Percentiles rank a stretch among this genome's conserved stretches.
These are phyloP conservation scores for Populus davidiana DNA, from an alignment of 345 rosid species.

Conservation along the genomic window DNA sequence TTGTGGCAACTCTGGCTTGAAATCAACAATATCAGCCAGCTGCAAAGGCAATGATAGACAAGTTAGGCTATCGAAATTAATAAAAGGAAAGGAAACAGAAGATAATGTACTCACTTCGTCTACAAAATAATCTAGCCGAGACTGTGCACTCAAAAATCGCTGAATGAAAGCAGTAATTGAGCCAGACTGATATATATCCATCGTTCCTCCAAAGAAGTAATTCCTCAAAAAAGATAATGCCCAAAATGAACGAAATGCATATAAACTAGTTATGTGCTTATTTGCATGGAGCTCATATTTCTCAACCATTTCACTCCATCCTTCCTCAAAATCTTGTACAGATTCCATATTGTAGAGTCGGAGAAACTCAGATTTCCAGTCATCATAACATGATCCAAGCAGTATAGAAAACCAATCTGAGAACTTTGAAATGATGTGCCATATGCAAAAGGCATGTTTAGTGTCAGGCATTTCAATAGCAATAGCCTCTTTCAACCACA, in stretches of 20 bases:
- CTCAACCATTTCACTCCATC: conserved; percentile 42
- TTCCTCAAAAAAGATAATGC: conserved; percentile 34
- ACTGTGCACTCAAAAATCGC: conserved; percentile 26
- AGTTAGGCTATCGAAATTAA: background rate
- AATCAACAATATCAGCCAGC: conserved; percentile 46
- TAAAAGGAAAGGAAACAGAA: background rate
- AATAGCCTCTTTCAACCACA: conserved; percentile 41
- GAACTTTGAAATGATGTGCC: conserved; percentile 39
- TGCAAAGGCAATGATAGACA: conserved; percentile 16
- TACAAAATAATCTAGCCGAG: conserved; percentile 40
- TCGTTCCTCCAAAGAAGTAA: conserved; percentile 36
- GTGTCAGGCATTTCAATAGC: conserved; percentile 37
- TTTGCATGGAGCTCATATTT: conserved; percentile 45
- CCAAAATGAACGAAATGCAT: conserved; percentile 34
- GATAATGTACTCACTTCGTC: conserved; percentile 32
- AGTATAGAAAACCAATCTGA: conserved; percentile 41
- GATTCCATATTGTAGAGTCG: conserved; percentile 35
- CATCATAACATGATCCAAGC: conserved; percentile 37
- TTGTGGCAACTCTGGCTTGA: conserved; percentile 34
- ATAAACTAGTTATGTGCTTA: conserved; percentile 38
- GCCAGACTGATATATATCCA: conserved; percentile 27
- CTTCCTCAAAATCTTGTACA: conserved; percentile 41
- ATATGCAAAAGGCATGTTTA: conserved; percentile 37
- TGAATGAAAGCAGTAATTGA: conserved; percentile 34
- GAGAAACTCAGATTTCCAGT: conserved; percentile 41